phyloP scores from a whole-genome alignment of 2,329 filamentous ascomycete species.

The Hansfordia pulvinata region DNA sequence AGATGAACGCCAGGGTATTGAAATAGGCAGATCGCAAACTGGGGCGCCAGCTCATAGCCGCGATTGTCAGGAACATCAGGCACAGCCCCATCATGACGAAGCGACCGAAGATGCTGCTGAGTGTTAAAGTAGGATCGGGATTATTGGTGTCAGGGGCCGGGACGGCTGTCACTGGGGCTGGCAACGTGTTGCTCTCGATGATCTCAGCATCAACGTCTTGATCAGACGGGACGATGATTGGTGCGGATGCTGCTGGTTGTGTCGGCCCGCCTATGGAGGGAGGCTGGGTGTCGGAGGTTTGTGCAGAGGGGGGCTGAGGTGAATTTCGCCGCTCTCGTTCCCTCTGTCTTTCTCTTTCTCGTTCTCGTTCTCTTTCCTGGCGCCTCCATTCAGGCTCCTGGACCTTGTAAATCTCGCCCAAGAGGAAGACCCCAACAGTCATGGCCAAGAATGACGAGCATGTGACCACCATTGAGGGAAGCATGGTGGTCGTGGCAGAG shows the following conservation, averaged over 20 bases:
- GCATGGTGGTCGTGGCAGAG: conserved; percentile 39
- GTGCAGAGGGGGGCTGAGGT: conserved; percentile 8
- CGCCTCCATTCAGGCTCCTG: conserved; percentile 44
- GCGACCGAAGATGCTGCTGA: conserved; percentile 42
- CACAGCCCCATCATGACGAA: conserved; percentile 41
- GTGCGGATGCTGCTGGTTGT: conserved; percentile 18
- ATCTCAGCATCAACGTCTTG: conserved; percentile 52
- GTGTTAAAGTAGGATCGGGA: too few species aligned
- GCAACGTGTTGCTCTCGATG: conserved; percentile 21
- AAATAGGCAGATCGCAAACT: conserved; percentile 40
- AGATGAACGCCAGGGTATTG: conserved; percentile 54
- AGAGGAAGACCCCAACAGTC: conserved; percentile 41
- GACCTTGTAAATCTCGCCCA: conserved; percentile 45
- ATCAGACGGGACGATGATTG: conserved; percentile 49
- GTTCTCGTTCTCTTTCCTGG: conserved; percentile 19
- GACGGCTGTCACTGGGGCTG: conserved; percentile 14
- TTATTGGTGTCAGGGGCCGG: conserved; percentile 15
- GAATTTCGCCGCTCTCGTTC: too few species aligned
- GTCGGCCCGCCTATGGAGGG: too few species aligned
- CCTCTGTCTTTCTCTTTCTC: conserved; percentile 16
- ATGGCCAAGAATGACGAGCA: conserved; percentile 41
- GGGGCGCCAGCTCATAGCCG: conserved; percentile 47
- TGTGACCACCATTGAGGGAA: conserved; percentile 41
- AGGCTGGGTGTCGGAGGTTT: conserved; percentile 9
- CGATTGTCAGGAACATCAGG: conserved; percentile 43